phyloP scores from a whole-genome alignment of 768 basidiomycete genomes.

The Tylopilus rubrobrunneus region DNA sequence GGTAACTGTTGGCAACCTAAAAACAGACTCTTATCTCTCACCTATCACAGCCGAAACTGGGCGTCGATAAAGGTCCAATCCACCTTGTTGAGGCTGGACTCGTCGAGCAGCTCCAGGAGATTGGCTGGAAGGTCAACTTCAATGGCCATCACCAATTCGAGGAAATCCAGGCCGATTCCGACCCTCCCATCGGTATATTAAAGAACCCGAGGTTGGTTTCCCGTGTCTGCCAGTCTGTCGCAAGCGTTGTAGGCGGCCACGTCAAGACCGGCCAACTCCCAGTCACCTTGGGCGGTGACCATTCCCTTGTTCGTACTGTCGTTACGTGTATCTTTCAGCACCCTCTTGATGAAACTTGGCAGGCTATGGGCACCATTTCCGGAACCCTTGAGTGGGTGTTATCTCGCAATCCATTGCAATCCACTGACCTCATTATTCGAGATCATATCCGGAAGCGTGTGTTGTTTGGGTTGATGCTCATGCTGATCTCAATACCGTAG shows the following conservation, averaged over 20 bases:
- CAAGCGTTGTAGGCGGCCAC: constrained; percentile 71
- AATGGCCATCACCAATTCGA: constrained; percentile 90
- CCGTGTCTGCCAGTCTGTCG: constrained; percentile 74
- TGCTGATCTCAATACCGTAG: constrained; percentile 90
- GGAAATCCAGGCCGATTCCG: constrained; percentile 49
- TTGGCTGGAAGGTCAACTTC: constrained; percentile 90
- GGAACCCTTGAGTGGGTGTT: constrained; percentile 71
- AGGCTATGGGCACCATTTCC: constrained; percentile 92
- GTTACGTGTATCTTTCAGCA: constrained; percentile 1
- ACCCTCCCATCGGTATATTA: constrained; percentile 78
- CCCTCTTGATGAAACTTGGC: constrained; percentile 2
- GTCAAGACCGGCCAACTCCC: constrained; percentile 77
- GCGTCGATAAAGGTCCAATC: constrained; percentile 87
- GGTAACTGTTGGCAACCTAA: neutral
- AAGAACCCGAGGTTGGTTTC: constrained; percentile 91
- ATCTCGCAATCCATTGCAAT: neutral
- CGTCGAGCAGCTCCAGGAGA: constrained; percentile 62
- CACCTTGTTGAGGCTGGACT: constrained; percentile 87
- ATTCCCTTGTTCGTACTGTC: constrained; percentile 67
- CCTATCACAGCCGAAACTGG: constrained; percentile 55
- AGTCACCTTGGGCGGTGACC: constrained; percentile 93
- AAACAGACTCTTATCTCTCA: constrained; percentile 12
- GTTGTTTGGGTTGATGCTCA: constrained; percentile 98
- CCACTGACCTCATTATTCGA: constrained; percentile 26
- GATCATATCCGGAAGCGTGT: constrained; percentile 73